Evolutionary conservation across 495 filamentous ascomycete genomes (phyloP), one percentile per base, ranked within the genome.

Genomic region (Neurospora sublineolata): DNA sequence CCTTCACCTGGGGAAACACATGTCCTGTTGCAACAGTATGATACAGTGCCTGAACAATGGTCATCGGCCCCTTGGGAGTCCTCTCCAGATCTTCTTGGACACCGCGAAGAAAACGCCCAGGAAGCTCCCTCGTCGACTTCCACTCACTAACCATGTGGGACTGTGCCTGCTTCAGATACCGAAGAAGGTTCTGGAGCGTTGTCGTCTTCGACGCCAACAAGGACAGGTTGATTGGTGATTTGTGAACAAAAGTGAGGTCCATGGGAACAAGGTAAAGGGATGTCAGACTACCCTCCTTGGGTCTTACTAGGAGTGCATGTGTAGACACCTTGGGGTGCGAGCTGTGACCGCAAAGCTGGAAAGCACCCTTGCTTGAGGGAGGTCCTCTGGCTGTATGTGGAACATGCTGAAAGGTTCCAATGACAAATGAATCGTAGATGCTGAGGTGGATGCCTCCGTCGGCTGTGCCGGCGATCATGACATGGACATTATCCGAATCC

Each of bases 391-490:
- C 12, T 7, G 69, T 39, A 20, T 44, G 33, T 2, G 73, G 72
- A 8, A 72, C 27, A 67, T 88, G 76, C 8, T 81, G 78, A 69
- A 93, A 87, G 23, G 84, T 88, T 2, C 95, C 93, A 71, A 97
- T 91, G 70, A 92, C 85, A 75, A 97, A 94, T 18, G 91, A 94
- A 76, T 97, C 92, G 79, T 96, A 97, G 69, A 97, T 93, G 71
- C 91, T 91, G 37, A 97, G 81, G 74, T 94, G 90, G 39, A 97
- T 85, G n/a, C 83, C 87, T 37, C 94, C 93, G 76, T 93, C 88
- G 71, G 87, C 84, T n/a, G 89, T 91, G 3, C 91, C 93, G 3
- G 92, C 86, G 4, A 97, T 81, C 72, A 99, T 87, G 16, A 96
- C 89, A 81, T 97, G 92, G 11, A 97, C 91, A 4, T 87, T 84